A percentile compares a stretch with the other conserved stretches of the same genome.
These are phyloP conservation scores for Psilocybe cubensis DNA, from an alignment of 768 basidiomycete genomes.

Conservation along the genomic window DNA sequence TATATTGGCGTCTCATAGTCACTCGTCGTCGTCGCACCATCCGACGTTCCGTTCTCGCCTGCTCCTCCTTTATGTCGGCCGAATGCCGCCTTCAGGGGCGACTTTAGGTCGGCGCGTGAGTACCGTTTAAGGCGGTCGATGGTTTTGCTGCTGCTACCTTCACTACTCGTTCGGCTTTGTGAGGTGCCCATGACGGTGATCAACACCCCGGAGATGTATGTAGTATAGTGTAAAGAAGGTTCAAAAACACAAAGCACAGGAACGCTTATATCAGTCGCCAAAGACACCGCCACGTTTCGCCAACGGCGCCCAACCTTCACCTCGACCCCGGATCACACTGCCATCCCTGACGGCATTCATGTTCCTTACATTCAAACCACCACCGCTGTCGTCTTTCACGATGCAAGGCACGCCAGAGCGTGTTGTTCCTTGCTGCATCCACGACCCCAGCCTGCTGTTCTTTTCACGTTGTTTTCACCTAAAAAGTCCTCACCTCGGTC, in stretches of 20 bases:
- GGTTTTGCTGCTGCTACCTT: slow-evolving; percentile 16
- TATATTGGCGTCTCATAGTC: slow-evolving; percentile 24
- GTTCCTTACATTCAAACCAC: not conserved
- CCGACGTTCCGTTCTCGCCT: slow-evolving; percentile 2
- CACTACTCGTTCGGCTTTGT: slow-evolving; percentile 26
- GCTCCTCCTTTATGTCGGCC: slow-evolving; percentile 4
- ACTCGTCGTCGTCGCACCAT: slow-evolving; percentile 12
- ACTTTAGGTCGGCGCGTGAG: slow-evolving; percentile 23
- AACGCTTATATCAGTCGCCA: slow-evolving; percentile 1
- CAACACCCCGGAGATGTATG: slow-evolving; percentile 1
- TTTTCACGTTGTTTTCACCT: too few species aligned
- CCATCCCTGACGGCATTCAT: slow-evolving; percentile 9
- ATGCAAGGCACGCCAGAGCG: not conserved
- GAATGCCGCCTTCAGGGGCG: slow-evolving; percentile 22
- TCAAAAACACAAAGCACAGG: not conserved
- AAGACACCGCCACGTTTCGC: slow-evolving; percentile 11
- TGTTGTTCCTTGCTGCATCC: not conserved
- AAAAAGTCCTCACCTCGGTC: too few species aligned
- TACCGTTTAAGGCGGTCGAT: slow-evolving; percentile 27
- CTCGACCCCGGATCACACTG: slow-evolving; percentile 5
- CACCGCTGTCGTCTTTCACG: not conserved
- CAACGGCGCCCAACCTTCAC: slow-evolving; percentile 10
- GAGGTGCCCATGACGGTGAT: slow-evolving; percentile 33
- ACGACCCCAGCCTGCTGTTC: not conserved
- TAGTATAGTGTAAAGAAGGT: slow-evolving; percentile 10